Evolutionary conservation across 805 yeast genomes (phyloP), one percentile per base, ranked within the genome.

Genomic region (Lachancea kluyveri): DNA sequence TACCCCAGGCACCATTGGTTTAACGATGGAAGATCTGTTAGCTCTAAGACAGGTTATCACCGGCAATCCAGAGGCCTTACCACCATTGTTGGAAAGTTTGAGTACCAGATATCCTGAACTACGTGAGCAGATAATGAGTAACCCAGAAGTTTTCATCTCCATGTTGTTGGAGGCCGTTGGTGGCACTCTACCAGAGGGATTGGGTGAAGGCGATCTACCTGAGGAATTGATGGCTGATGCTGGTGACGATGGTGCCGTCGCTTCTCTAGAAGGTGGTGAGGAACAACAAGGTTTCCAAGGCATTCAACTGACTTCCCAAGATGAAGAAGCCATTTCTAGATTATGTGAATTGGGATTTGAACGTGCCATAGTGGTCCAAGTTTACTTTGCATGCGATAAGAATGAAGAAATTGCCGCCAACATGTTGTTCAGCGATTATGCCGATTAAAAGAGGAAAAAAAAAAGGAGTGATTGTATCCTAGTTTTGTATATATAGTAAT

Each of bases 361-460:
- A 45, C 74, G 95, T 45, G 71, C 79, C 45, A 65, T 81, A 36
- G 98, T 84, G 26, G 75, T 87, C 39, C 95, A 88, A 65, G 95
- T 94, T 18, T 92, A 85, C 64, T 79, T 92, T 70, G 97, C 97
- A 24, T 92, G 98, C 61, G 98, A 92, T 52, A 90, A 87, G 64
- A 86, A 92, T 61, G 98, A 92, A 65, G 96, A 90, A 65, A 73
- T 85, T 50, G 87, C 98, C 25, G 98, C 97, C 14, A 92, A 92
- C 64, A 74, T 86, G 52, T 68, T 92, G 47, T 83, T 92, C 52
- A 72, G 70, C 51, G 79, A 72, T 39, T 73, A 71, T 32, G 63
- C 64, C 29, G 64, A 61, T 31, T 47, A 38, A 36, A 13, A 18
- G 24, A 22, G n/a, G n/a, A n/a, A n/a, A n/a, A n/a, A n/a, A n/a